Base-by-base conservation (phyloP, 176 grass and related monocot species). In the Coix lacrymajobi region DNA sequence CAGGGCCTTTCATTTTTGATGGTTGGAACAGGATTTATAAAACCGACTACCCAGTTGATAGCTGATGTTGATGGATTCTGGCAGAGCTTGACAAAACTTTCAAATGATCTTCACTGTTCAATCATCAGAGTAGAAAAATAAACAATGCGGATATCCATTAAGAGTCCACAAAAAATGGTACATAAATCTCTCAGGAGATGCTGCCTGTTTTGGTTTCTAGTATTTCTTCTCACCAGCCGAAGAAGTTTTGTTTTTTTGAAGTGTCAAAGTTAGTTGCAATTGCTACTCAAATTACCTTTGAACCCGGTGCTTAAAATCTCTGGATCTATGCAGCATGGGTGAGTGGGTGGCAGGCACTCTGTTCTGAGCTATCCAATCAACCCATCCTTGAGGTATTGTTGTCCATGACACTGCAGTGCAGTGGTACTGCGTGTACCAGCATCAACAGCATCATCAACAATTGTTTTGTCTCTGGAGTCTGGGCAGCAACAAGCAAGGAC, bases 281-380 rank as follows among this genome's bases (percentile, higher is more conserved):
- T 34, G 20, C 29, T 51, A 77, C 28, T 81, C 41, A 54, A 64
- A 77, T 62, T 85, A 6, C 24, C 22, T 68, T 52, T 62, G 51
- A 62, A 52, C 40, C 14, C 43, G 11, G 11, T 74, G 48, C 26
- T 79, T 56, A 69, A 63, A 70, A 65, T 71, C 34, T 77, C 70
- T 85, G 77, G 11, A 36, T 79, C 38, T 78, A 48, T 80, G 63
- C 63, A 11, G 83, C 87, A 81, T 62, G 44, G 80, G 34, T 62
- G 44, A 74, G 34, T 52, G 49, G n/a, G 4, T 77, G 54, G 22
- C 77, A 62, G 77, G 83, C 28, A 14, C 46, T 81, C 87, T 89
- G 87, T 41, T 61, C 69, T 61, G 81, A 88, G 60, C 81, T 57
- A 84, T 75, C 82, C 77, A 89, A 81, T 89, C 87, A 89, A 73